Conservation (phyloP, 78 protist genomes). For the Isochrysis galbana region DNA sequence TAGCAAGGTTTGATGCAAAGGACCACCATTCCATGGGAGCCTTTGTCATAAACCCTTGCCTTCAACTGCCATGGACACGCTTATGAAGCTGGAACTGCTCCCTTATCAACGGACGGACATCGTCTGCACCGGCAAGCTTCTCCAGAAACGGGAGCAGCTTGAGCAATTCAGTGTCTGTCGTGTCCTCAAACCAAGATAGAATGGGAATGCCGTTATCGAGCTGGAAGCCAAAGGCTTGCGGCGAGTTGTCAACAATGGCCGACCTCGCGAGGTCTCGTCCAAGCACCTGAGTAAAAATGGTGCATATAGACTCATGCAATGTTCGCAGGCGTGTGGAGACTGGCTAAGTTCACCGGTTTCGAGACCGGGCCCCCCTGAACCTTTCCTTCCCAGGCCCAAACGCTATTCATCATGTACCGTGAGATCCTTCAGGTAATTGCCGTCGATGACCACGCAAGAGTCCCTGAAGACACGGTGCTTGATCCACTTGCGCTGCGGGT, state of each 20-base stretch:
- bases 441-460: constrained; percentile 75
- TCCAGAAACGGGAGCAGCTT: constrained; percentile 45
- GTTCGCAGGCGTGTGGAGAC: too few species aligned
- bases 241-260: constrained; percentile 87
- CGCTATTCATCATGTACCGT: too few species aligned
- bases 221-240: constrained; percentile 86
- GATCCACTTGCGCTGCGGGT: constrained; percentile 61
- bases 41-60: too few species aligned
- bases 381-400: too few species aligned
- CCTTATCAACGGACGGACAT: background rate
- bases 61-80: background rate
- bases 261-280: constrained; percentile 76
- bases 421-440: constrained; percentile 87
- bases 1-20: too few species aligned
- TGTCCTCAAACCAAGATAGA: constrained; percentile 69
- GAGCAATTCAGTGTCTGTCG: constrained; percentile 64
- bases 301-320: too few species aligned
- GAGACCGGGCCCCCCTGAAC: too few species aligned
- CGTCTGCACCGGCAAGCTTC: background rate
- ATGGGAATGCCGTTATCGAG: constrained; percentile 89
- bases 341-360: too few species aligned
- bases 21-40: too few species aligned
- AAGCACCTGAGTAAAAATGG: too few species aligned
- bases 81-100: background rate
- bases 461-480: constrained; percentile 82